Evolutionary conservation across 495 filamentous ascomycete genomes (phyloP).

Genomic region (Neohortaea acidophila): DNA sequence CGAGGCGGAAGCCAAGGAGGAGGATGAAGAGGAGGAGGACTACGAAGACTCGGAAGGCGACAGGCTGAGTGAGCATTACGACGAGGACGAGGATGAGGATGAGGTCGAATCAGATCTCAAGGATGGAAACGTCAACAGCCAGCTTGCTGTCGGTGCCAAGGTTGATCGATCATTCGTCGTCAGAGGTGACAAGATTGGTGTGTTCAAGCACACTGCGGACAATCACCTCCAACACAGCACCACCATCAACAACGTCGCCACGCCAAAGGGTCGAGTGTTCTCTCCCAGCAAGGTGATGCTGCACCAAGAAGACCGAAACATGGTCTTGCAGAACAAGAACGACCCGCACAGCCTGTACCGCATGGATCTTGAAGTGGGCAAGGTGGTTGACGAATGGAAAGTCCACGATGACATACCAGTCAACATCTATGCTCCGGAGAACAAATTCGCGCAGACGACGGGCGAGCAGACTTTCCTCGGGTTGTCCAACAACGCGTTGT

Average conservation of each 20-base stretch:
- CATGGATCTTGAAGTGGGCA: slow-evolving; percentile 96
- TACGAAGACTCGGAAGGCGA: slow-evolving; percentile 47
- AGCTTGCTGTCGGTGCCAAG: slow-evolving; percentile 96
- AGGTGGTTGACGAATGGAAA: slow-evolving; percentile 99
- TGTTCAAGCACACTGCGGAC: slow-evolving; percentile 90
- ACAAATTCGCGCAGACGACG: slow-evolving; percentile 97
- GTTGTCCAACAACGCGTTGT: slow-evolving; percentile 78
- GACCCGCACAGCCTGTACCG: slow-evolving; percentile 88
- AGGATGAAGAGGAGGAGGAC: slow-evolving; percentile 48
- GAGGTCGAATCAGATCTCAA: slow-evolving; percentile 53
- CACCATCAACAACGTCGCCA: slow-evolving; percentile 89
- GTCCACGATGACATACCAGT: slow-evolving; percentile 95
- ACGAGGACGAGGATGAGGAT: slow-evolving; percentile 81
- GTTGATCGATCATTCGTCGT: slow-evolving; percentile 95
- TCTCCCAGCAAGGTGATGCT: slow-evolving; percentile 97
- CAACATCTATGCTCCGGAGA: slow-evolving; percentile 79
- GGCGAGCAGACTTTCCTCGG: slow-evolving; percentile 88
- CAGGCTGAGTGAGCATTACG: slow-evolving; percentile 64
- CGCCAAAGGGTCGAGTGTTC: slow-evolving; percentile 73
- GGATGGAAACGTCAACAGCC: slow-evolving; percentile 82
- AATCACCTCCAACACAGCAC: slow-evolving; percentile 95
- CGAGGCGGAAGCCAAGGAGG: slow-evolving; percentile 43
- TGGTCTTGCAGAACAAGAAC: slow-evolving; percentile 75
- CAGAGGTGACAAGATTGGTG: slow-evolving; percentile 90
- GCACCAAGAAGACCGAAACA: slow-evolving; percentile 77